A percentile compares a stretch with the other conserved stretches of the same genome.
Conservation (phyloP, 768 basidiomycete genomes). For the Lactifluus rugatus region DNA sequence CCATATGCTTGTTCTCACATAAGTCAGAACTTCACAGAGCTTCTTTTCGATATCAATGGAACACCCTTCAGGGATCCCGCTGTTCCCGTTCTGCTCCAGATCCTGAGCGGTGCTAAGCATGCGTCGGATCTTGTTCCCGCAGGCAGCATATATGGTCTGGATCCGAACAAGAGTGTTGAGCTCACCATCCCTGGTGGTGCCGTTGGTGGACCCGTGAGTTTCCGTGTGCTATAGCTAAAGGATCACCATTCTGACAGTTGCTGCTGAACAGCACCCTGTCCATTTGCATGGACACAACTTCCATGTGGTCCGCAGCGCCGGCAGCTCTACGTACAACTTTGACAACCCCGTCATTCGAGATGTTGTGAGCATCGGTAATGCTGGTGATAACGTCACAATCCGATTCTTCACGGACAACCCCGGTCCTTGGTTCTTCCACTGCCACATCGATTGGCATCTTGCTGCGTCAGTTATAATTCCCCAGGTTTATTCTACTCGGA, state of each 20-base stretch:
- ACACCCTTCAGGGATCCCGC: neutral
- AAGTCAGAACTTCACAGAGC: neutral
- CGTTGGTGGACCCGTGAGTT: constrained; percentile 24
- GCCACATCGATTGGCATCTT: constrained; percentile 26
- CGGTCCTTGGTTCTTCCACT: constrained; percentile 25
- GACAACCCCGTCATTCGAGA: constrained; percentile 20
- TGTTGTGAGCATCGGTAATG: constrained; percentile 15
- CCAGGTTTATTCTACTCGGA: neutral
- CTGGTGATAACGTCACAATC: constrained; percentile 19
- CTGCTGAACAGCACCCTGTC: constrained; percentile 10
- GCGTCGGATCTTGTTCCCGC: neutral
- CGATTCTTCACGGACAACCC: constrained; percentile 26
- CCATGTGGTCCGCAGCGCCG: constrained; percentile 19
- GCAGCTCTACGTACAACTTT: constrained; percentile 14
- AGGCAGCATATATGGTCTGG: constrained; percentile 39
- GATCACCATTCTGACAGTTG: neutral
- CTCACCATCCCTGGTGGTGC: constrained; percentile 37
- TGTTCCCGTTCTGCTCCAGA: constrained; percentile 15
- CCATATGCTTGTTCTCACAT: neutral
- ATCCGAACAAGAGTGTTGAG: constrained; percentile 38
- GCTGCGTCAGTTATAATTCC: neutral
- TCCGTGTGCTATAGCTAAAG: too few relatives aligned
- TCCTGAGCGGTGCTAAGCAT: neutral
- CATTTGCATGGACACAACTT: constrained; percentile 16
- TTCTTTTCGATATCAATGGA: neutral